A percentile compares a stretch with the other conserved stretches of the same genome.
These are phyloP conservation scores for Kwoniella pini DNA, from an alignment of 768 basidiomycete species.

Conservation along the genomic window DNA sequence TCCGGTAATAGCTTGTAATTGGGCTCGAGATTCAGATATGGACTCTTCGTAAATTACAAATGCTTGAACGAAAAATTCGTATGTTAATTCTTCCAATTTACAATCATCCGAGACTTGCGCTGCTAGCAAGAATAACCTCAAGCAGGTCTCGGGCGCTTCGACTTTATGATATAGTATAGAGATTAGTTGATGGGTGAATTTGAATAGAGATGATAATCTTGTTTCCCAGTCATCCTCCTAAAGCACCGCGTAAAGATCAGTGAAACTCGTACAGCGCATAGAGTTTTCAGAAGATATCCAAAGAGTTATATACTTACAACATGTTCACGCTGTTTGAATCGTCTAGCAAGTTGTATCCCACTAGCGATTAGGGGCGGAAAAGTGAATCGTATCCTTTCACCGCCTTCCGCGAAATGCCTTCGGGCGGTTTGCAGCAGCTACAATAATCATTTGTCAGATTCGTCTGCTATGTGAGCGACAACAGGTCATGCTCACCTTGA, in stretches of 20 bases:
- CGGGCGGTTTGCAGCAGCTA: slow-evolving; percentile 90
- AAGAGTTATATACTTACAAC: slow-evolving; percentile 21
- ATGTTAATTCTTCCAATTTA: slow-evolving; percentile 91
- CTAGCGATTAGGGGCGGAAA: slow-evolving; percentile 95
- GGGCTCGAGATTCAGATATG: slow-evolving; percentile 92
- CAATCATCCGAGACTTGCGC: slow-evolving; percentile 95
- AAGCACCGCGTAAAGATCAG: neutral
- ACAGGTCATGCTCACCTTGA: slow-evolving; percentile 74
- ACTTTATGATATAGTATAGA: slow-evolving; percentile 91
- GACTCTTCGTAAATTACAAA: slow-evolving; percentile 98
- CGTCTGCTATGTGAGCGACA: too few species aligned
- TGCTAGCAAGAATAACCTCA: slow-evolving; percentile 91
- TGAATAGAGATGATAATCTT: slow-evolving; percentile 84
- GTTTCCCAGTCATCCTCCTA: slow-evolving; percentile 84
- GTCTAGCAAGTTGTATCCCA: slow-evolving; percentile 84
- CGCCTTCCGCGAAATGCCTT: slow-evolving; percentile 77
- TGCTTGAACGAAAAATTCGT: slow-evolving; percentile 96
- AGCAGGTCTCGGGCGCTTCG: slow-evolving; percentile 81
- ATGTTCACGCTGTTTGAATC: slow-evolving; percentile 82
- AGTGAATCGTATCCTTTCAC: slow-evolving; percentile 93
- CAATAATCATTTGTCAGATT: neutral
- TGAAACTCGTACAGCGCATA: neutral
- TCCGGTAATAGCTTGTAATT: slow-evolving; percentile 93
- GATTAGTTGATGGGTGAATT: slow-evolving; percentile 89
- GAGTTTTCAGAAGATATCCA: neutral